Evolutionary conservation across 2,329 filamentous ascomycete species (phyloP).

Genomic region (Xylariaceae sp.): DNA sequence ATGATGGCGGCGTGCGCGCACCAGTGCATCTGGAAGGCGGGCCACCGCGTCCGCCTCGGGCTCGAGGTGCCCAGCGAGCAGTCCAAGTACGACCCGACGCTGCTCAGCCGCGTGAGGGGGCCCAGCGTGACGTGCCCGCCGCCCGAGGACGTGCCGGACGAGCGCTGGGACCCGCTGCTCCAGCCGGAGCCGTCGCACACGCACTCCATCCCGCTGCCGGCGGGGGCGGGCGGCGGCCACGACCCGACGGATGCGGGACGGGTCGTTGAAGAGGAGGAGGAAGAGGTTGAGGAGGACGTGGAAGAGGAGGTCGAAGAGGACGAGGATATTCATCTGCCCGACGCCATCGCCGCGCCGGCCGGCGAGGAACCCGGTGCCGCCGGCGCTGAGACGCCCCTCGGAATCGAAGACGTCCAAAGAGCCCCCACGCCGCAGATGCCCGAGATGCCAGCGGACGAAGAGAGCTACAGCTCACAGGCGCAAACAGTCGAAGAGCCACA

Average conservation of each 20-base stretch:
- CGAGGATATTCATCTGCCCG: neutral
- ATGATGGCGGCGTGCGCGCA: conserved; percentile 17
- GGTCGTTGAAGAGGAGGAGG: too few species aligned
- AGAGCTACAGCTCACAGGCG: too few species aligned
- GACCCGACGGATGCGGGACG: neutral
- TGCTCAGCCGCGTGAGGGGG: conserved; percentile 3
- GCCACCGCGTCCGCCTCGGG: conserved; percentile 10
- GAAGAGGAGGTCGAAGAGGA: neutral
- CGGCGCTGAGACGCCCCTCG: neutral
- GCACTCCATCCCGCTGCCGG: neutral
- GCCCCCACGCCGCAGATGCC: too few species aligned
- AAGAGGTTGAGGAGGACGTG: neutral
- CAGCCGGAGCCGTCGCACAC: neutral
- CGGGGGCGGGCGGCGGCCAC: neutral
- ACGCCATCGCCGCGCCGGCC: neutral
- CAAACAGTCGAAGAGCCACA: too few species aligned
- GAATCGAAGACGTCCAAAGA: too few species aligned
- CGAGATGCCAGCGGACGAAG: too few species aligned
- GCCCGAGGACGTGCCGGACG: neutral
- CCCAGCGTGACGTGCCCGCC: neutral
- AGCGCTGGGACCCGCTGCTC: neutral
- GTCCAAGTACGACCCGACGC: conserved; percentile 6
- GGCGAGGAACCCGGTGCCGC: neutral
- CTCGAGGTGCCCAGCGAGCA: conserved; percentile 20
- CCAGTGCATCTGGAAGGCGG: conserved; percentile 15